A percentile compares a stretch with the other conserved stretches of the same genome.
Evolutionary conservation across 306 rosid species (phyloP).

Genomic region (Echinosophora koreensis): DNA sequence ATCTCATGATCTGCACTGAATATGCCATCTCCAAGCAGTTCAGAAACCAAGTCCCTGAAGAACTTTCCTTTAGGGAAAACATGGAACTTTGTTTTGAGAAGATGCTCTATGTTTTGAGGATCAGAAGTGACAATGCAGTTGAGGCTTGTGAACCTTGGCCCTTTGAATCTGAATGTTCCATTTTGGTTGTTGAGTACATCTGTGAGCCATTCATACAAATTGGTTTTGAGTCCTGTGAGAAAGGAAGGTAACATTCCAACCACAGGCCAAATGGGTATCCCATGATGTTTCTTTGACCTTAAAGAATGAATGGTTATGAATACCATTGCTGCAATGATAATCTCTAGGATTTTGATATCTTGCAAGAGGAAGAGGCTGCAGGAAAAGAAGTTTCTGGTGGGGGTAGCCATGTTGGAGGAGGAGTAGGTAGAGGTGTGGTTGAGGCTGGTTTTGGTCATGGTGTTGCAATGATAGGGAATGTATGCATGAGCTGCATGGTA

Average conservation of each 20-base stretch:
- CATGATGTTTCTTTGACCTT: slow-evolving; percentile 67
- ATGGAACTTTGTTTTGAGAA: slow-evolving; percentile 80
- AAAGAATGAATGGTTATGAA: slow-evolving; percentile 71
- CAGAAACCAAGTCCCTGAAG: slow-evolving; percentile 69
- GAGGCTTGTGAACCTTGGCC: slow-evolving; percentile 77
- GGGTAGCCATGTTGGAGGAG: not conserved
- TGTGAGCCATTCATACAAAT: slow-evolving; percentile 78
- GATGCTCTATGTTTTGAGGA: slow-evolving; percentile 84
- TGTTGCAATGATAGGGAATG: slow-evolving; percentile 44
- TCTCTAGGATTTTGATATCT: slow-evolving; percentile 67
- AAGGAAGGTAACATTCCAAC: slow-evolving; percentile 89
- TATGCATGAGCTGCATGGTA: slow-evolving; percentile 41
- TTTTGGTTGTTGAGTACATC: slow-evolving; percentile 56
- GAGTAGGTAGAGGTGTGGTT: slow-evolving; percentile 43
- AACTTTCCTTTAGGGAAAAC: slow-evolving; percentile 80
- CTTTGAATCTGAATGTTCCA: slow-evolving; percentile 72
- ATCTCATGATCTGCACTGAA: slow-evolving; percentile 79
- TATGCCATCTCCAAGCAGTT: slow-evolving; percentile 85
- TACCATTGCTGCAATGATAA: slow-evolving; percentile 61
- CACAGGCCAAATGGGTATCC: slow-evolving; percentile 76
- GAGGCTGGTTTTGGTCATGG: slow-evolving; percentile 43
- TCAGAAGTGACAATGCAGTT: slow-evolving; percentile 75
- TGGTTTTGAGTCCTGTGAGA: slow-evolving; percentile 49
- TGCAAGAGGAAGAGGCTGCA: slow-evolving; percentile 41
- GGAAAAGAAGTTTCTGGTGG: slow-evolving; percentile 21